Conservation (phyloP, 208 protist species). For the Trypanosoma vivax region DNA sequence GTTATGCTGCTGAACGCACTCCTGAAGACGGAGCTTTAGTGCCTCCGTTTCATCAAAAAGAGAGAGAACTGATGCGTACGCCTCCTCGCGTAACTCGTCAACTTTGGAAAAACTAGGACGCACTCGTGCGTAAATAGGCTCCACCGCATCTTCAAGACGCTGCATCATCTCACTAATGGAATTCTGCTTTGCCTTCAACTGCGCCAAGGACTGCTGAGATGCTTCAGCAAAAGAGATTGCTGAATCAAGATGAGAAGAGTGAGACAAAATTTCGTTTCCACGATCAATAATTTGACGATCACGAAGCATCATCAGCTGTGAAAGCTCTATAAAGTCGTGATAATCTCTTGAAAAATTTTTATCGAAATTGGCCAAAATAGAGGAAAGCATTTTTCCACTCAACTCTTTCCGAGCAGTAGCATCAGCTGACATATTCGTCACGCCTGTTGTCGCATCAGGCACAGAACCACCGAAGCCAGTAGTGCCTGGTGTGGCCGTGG, state of each 20-base stretch:
- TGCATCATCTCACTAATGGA: slow-evolving; percentile 44
- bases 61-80: slow-evolving; percentile 48
- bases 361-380: slow-evolving; percentile 51
- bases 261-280: slow-evolving; percentile 39
- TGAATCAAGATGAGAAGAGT: slow-evolving; percentile 40
- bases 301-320: slow-evolving; percentile 49
- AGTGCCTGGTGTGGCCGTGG: too few relatives aligned
- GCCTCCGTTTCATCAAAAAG: slow-evolving; percentile 64
- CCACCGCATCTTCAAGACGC: slow-evolving; percentile 55
- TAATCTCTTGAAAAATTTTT: slow-evolving; percentile 34
- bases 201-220: slow-evolving; percentile 29
- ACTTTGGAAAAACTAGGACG: slow-evolving; percentile 17
- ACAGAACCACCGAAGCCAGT: neutral
- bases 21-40: slow-evolving; percentile 39
- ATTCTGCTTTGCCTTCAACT: slow-evolving; percentile 47
- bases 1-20: slow-evolving; percentile 58
- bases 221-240: slow-evolving; percentile 43
- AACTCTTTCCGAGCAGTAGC: slow-evolving; percentile 37
- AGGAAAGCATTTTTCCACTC: slow-evolving; percentile 38
- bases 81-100: slow-evolving; percentile 33
- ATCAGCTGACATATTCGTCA: neutral
- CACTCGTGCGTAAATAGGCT: slow-evolving; percentile 39
- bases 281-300: slow-evolving; percentile 65
- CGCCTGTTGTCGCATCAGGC: slow-evolving; percentile 1
- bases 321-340: slow-evolving; percentile 42